Evolutionary conservation across 1,139 yeast species (phyloP), one percentile per base, ranked within the genome.

Genomic region (Nematodospora anomalae): DNA sequence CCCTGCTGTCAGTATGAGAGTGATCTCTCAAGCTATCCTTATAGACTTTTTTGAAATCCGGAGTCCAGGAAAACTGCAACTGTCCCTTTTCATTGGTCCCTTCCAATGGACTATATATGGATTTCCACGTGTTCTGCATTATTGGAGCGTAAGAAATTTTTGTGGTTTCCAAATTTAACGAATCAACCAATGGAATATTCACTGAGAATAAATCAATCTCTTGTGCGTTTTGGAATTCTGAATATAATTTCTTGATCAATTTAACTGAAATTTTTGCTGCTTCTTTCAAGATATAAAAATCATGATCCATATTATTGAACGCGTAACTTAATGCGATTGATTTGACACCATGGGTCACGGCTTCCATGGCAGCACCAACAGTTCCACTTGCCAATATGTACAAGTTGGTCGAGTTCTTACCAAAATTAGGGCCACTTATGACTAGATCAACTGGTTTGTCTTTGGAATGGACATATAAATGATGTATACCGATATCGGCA

Each of bases 291-390:
- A 78, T 67, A 5, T 61, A 60, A 25, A 69, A 73, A 35, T 79
- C 72, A 42, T 83, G 87, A 26, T 70, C 60, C 37, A 75, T 65
- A 30, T 68, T 62, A 40, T 74, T 74, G 55, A 83, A 90, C 6
- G 95, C 92, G 69, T 79, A 92, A 28, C 95, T 85, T 31, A 92
- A 54, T 2, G 96, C 97, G 43, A 92, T 72, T 3, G 96, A 67
- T 50, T 73, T 80, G 26, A 75, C 75, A 1, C 89, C 90, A 43
- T 87, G 82, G 30, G 92, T 77, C 2, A 85, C 87, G 1, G 92
- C 95, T 61, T 92, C 98, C 89, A 90, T 79, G 1, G 97, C 95
- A 1, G 96, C 97, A 16, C 98, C 98, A 18, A 92, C 85, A 1
- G 98, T 92, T n/a, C 98, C 98, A 50, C 94, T 83, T 8, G 96